A percentile compares a stretch with the other conserved stretches of the same genome.
These are phyloP conservation scores for Kluyveromyces sp. DNA, from an alignment of 1,139 yeast genomes.

Conservation along the genomic window DNA sequence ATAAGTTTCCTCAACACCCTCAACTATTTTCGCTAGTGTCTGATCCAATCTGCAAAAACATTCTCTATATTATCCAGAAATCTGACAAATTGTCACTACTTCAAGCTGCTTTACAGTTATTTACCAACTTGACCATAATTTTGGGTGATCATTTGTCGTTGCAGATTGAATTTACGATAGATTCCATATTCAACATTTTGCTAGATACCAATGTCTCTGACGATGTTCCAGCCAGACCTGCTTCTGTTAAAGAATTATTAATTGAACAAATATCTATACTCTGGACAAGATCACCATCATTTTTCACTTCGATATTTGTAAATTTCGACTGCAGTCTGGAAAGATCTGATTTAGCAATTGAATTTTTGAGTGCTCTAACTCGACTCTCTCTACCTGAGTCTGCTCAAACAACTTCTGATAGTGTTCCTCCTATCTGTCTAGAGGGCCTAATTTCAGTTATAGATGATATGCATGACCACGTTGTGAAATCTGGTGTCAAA, in stretches of 20 bases:
- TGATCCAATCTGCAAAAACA: slow-evolving; percentile 74
- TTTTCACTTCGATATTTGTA: slow-evolving; percentile 54
- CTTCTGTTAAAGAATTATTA: slow-evolving; percentile 65
- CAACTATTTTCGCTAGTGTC: slow-evolving; percentile 61
- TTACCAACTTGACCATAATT: slow-evolving; percentile 57
- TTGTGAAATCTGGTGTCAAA: slow-evolving; percentile 31
- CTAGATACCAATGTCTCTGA: slow-evolving; percentile 33
- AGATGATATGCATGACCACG: slow-evolving; percentile 55
- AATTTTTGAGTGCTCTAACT: slow-evolving; percentile 62
- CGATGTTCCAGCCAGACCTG: slow-evolving; percentile 28
- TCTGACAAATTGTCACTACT: slow-evolving; percentile 59
- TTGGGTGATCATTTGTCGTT: slow-evolving; percentile 52
- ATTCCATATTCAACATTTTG: slow-evolving; percentile 49
- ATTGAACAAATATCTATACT: slow-evolving; percentile 77
- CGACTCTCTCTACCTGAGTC: slow-evolving; percentile 75
- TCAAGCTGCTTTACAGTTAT: slow-evolving; percentile 67
- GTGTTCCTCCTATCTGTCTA: slow-evolving; percentile 87
- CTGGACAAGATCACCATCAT: slow-evolving; percentile 75
- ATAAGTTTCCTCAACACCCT: slow-evolving; percentile 55
- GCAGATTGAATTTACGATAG: slow-evolving; percentile 61
- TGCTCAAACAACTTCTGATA: slow-evolving; percentile 67
- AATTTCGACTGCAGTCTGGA: slow-evolving; percentile 91
- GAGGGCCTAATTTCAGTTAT: slow-evolving; percentile 76
- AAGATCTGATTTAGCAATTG: slow-evolving; percentile 69
- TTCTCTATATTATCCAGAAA: slow-evolving; percentile 69